A percentile compares a stretch with the other conserved stretches of the same genome.
Evolutionary conservation across 805 yeast species (phyloP).

Genomic region (Ogataea philodendri): DNA sequence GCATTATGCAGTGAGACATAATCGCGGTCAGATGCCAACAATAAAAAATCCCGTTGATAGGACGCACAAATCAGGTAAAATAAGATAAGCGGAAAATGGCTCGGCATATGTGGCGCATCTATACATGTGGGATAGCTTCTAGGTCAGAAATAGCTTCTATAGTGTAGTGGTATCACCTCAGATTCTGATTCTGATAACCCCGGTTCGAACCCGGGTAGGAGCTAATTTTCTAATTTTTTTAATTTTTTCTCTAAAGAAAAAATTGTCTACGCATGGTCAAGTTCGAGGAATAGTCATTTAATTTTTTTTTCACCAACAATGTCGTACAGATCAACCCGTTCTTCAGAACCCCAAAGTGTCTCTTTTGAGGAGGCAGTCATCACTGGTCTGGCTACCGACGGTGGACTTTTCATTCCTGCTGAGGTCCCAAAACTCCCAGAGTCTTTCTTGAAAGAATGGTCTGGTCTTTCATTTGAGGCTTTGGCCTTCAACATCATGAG

Average conservation of each 20-base stretch:
- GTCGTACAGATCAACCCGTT: constrained; percentile 80
- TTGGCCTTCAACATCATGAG: constrained; percentile 86
- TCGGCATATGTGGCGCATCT: background rate
- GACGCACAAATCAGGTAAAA: background rate
- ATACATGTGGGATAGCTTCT: background rate
- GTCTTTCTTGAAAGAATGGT: constrained; percentile 66
- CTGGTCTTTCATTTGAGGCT: constrained; percentile 72
- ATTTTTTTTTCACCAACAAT: constrained; percentile 38
- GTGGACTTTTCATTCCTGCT: constrained; percentile 91
- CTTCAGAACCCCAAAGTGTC: constrained; percentile 46
- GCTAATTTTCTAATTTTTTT: constrained; percentile 22
- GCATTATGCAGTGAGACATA: constrained; percentile 10
- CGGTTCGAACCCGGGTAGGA: constrained; percentile 40
- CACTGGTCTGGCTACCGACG: constrained; percentile 93
- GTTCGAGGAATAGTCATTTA: too few species aligned
- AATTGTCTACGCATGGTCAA: too few species aligned
- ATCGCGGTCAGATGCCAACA: background rate
- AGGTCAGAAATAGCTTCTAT: constrained; percentile 21
- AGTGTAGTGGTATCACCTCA: constrained; percentile 38
- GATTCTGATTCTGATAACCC: constrained; percentile 38
- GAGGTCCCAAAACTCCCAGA: constrained; percentile 61
- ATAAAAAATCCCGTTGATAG: background rate
- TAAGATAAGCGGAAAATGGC: constrained; percentile 1
- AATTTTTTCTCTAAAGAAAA: constrained; percentile 1
- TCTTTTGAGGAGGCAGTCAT: constrained; percentile 81